Evolutionary conservation across 2,329 filamentous ascomycete genomes (phyloP).

Genomic region (Aspergillus piperis): DNA sequence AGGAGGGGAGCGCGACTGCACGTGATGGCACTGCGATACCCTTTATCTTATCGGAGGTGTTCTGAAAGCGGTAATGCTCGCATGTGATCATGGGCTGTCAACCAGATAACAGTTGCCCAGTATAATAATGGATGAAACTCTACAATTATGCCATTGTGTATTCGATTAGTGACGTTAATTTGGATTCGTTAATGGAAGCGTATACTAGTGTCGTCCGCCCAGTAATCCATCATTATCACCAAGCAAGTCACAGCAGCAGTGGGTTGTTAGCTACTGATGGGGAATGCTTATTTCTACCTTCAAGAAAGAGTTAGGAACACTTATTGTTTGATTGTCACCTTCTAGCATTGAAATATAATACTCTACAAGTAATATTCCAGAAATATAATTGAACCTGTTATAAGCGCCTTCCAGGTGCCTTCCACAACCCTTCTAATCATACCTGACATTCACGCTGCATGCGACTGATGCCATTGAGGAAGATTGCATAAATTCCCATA

Average conservation of each 20-base stretch:
- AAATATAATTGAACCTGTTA: too few relatives aligned
- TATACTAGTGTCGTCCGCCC: not conserved
- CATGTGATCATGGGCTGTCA: not conserved
- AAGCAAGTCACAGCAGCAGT: too few relatives aligned
- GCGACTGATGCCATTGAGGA: not conserved
- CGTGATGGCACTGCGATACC: slow-evolving; percentile 20
- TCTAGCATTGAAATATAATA: too few relatives aligned
- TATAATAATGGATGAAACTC: not conserved
- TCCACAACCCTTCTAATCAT: not conserved
- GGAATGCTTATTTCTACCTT: too few relatives aligned
- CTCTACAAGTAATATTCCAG: too few relatives aligned
- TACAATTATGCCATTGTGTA: not conserved
- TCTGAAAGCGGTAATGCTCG: not conserved
- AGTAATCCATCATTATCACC: too few relatives aligned
- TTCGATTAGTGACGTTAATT: too few relatives aligned
- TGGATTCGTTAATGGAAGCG: too few relatives aligned
- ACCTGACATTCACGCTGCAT: not conserved
- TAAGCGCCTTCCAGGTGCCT: not conserved
- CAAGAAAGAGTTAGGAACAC: too few relatives aligned
- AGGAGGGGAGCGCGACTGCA: slow-evolving; percentile 17
- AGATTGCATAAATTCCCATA: not conserved
- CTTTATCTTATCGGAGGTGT: slow-evolving; percentile 15
- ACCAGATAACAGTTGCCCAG: not conserved
- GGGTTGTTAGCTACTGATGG: too few relatives aligned
- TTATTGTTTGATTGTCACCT: too few relatives aligned